These are phyloP conservation scores for Kitagawia praeruptora DNA, from an alignment of 129 eudicot species.

Conservation along the genomic window DNA sequence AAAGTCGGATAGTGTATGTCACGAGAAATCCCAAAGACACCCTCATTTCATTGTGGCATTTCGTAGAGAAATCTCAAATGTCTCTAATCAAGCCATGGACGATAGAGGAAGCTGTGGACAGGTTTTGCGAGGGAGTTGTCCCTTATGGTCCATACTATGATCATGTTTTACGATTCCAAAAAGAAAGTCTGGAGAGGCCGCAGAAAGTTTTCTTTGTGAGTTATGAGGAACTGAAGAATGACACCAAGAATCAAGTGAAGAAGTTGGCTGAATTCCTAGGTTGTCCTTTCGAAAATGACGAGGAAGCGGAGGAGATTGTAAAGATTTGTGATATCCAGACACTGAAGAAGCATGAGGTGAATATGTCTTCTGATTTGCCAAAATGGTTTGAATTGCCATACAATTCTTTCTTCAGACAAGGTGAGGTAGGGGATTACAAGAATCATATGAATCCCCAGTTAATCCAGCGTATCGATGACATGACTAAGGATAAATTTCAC, in stretches of 20 bases:
- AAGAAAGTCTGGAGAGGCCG: slow-evolving; percentile 21
- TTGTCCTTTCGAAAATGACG: slow-evolving; percentile 18
- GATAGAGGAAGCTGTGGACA: slow-evolving; percentile 26
- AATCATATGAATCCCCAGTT: slow-evolving; percentile 17
- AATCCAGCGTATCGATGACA: slow-evolving; percentile 22
- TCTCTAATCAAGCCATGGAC: slow-evolving; percentile 16
- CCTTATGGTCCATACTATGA: slow-evolving; percentile 32
- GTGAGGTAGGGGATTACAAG: slow-evolving; percentile 27
- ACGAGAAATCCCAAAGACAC: slow-evolving; percentile 39
- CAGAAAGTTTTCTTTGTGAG: slow-evolving; percentile 17
- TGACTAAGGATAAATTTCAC: slow-evolving; percentile 29
- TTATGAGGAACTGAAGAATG: slow-evolving; percentile 25
- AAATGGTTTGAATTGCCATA: slow-evolving; percentile 26
- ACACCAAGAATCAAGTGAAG: slow-evolving; percentile 12
- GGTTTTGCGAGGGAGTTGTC: slow-evolving; percentile 22
- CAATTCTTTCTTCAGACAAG: slow-evolving; percentile 32
- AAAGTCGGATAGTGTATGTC: slow-evolving; percentile 24
- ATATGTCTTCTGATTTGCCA: slow-evolving; percentile 21
- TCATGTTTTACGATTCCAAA: slow-evolving; percentile 23
- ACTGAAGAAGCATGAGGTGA: slow-evolving; percentile 19
- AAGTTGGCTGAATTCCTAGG: slow-evolving; percentile 28
- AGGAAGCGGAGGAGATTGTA: slow-evolving; percentile 19
- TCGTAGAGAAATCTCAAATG: background rate
- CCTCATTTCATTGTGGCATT: slow-evolving; percentile 31
- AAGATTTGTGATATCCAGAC: slow-evolving; percentile 24